Percentiles rank a stretch among this genome's conserved stretches.
These are phyloP conservation scores for Geotrichum histeridarum DNA, from an alignment of 1,139 yeast genomes.

Conservation along the genomic window DNA sequence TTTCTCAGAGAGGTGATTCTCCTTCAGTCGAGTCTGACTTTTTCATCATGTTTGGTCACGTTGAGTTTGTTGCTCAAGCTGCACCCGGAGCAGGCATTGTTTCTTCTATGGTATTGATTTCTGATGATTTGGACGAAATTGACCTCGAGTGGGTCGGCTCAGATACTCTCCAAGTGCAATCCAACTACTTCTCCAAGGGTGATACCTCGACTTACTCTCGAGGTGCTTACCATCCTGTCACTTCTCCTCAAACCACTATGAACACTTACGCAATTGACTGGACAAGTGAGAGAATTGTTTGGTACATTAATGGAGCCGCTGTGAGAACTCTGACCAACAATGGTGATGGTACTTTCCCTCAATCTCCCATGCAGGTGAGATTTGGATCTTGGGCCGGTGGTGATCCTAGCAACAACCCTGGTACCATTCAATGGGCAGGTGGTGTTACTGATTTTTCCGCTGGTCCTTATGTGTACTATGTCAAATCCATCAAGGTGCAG, in stretches of 20 bases:
- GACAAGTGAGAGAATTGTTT: slow-evolving; percentile 56
- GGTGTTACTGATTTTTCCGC: slow-evolving; percentile 61
- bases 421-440: slow-evolving; percentile 84
- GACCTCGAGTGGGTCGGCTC: slow-evolving; percentile 84
- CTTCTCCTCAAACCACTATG: slow-evolving; percentile 51
- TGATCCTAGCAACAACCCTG: slow-evolving; percentile 54
- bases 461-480: slow-evolving; percentile 66
- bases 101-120: slow-evolving; percentile 73
- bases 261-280: slow-evolving; percentile 83
- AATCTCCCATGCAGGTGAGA: slow-evolving; percentile 66
- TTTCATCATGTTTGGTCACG: slow-evolving; percentile 80
- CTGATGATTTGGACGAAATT: slow-evolving; percentile 82
- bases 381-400: slow-evolving; percentile 84
- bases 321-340: slow-evolving; percentile 55
- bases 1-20: slow-evolving; percentile 60
- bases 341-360: slow-evolving; percentile 56
- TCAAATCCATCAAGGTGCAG: slow-evolving; percentile 55
- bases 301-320: slow-evolving; percentile 57
- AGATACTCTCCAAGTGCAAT: slow-evolving; percentile 65
- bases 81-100: slow-evolving; percentile 73
- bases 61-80: slow-evolving; percentile 66
- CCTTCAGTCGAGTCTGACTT: slow-evolving; percentile 73
- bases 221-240: slow-evolving; percentile 63
- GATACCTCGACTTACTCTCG: slow-evolving; percentile 69
- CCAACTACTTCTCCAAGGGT: slow-evolving; percentile 80